These are phyloP conservation scores for Pelargonium australe DNA, from an alignment of 441 rosid species.

Conservation along the genomic window DNA sequence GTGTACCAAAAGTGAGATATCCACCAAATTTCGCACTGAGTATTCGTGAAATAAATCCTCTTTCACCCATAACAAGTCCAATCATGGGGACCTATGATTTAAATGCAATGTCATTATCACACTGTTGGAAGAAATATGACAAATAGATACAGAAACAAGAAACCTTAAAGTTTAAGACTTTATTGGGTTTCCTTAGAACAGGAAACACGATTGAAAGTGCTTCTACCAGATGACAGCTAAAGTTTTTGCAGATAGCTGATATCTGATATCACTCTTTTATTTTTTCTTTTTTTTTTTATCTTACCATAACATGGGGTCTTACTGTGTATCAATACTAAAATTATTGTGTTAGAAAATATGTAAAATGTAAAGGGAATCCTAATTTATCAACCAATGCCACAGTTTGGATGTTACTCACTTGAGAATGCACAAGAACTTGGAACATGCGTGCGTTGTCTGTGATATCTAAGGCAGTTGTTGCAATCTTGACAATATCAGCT, in stretches of 20 bases:
- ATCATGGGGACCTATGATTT: constrained; percentile 66
- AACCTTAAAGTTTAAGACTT: not conserved
- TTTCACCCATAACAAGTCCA: constrained; percentile 86
- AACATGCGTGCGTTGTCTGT: constrained; percentile 78
- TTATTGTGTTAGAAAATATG: not conserved
- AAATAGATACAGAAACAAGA: no score
- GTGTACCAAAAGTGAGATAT: constrained; percentile 74
- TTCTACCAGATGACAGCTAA: not conserved
- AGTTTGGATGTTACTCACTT: constrained; percentile 33
- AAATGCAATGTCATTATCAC: constrained; percentile 5
- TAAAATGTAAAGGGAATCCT: not conserved
- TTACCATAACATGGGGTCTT: not conserved
- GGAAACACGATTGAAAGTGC: not conserved
- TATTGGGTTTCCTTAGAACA: not conserved
- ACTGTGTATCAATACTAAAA: not conserved
- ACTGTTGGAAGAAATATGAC: not conserved
- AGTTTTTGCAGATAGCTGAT: not conserved
- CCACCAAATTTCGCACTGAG: constrained; percentile 91
- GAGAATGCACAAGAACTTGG: constrained; percentile 72
- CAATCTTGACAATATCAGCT: constrained; percentile 91
- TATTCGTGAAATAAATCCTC: constrained; percentile 80
- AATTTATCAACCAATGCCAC: not conserved
- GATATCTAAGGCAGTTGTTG: constrained; percentile 79
- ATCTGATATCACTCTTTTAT: not conserved
- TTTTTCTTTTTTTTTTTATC: not conserved